Percentiles rank a stretch among this genome's conserved stretches.
Conservation (phyloP, 257 asterid species). For the Oldenlandia corymbosa region DNA sequence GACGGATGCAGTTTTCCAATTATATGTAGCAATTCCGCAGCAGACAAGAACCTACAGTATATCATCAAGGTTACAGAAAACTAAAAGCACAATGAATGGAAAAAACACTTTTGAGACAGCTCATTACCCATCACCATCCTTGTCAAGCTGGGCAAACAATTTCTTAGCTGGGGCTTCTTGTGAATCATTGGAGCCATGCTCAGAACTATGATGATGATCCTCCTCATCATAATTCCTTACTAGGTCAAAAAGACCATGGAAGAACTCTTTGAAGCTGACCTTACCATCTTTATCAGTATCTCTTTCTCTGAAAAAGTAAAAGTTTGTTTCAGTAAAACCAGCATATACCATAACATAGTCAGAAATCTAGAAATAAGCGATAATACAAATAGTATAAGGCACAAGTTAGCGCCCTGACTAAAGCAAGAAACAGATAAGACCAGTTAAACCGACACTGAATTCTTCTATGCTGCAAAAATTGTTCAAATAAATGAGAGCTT, state of each 20-base stretch:
- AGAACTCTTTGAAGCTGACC: slow-evolving; percentile 77
- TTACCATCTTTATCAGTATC: slow-evolving; percentile 86
- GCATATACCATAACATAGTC: neutral
- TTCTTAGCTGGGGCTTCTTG: slow-evolving; percentile 61
- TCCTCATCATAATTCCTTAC: slow-evolving; percentile 75
- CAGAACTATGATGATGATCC: slow-evolving; percentile 41
- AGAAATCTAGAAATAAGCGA: neutral
- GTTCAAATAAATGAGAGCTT: neutral
- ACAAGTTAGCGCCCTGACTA: neutral
- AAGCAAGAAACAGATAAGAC: neutral
- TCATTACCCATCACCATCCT: slow-evolving; percentile 82
- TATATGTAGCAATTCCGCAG: slow-evolving; percentile 64
- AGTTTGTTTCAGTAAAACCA: neutral
- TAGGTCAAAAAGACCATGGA: slow-evolving; percentile 79
- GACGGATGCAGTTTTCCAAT: slow-evolving; percentile 90
- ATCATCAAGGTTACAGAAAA: slow-evolving; percentile 11
- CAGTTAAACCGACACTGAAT: neutral
- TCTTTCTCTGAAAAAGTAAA: slow-evolving; percentile 63
- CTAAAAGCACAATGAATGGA: slow-evolving; percentile 1
- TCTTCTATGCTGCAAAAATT: neutral
- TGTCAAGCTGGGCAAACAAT: slow-evolving; percentile 77
- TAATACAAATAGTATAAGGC: too few relatives aligned
- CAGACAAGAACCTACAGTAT: slow-evolving; percentile 61
- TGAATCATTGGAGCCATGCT: slow-evolving; percentile 39
- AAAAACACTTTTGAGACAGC: slow-evolving; percentile 11